These are phyloP conservation scores for Zizania latifolia DNA, from an alignment of 176 grass and related monocot genomes.

Conservation along the genomic window DNA sequence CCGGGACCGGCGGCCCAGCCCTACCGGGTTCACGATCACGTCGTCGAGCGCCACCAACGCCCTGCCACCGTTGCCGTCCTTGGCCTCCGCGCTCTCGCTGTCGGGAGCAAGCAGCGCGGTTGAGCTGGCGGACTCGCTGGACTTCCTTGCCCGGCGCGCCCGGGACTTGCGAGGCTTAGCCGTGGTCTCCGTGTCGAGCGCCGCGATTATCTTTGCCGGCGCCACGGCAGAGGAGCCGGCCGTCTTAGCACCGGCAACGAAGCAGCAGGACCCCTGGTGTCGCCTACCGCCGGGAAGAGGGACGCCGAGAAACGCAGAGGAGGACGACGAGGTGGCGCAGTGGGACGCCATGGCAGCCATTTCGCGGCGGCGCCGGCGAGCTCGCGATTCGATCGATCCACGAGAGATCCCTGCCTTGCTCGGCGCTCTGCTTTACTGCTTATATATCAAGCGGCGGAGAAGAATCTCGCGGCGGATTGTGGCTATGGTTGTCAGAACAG, in stretches of 20 bases:
- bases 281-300: neutral
- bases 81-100: neutral
- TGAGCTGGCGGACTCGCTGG: too few species aligned
- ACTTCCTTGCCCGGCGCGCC: constrained; percentile 10
- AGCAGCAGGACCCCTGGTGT: neutral
- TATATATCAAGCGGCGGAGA: neutral
- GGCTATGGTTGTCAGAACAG: too few species aligned
- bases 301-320: neutral
- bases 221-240: too few species aligned
- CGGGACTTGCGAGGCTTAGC: too few species aligned
- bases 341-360: constrained; percentile 18
- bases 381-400: neutral
- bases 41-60: constrained; percentile 53
- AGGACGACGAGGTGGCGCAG: constrained; percentile 5
- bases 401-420: neutral
- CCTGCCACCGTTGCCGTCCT: constrained; percentile 15
- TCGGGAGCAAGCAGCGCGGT: neutral
- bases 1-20: constrained; percentile 67
- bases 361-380: neutral
- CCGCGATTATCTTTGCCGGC: neutral
- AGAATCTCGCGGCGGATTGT: neutral
- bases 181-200: constrained; percentile 16
- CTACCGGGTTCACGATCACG: constrained; percentile 82
- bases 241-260: neutral
- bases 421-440: neutral